phyloP scores from a whole-genome alignment of 1,284 basidiomycete species.

The Apiotrichum gamsii region DNA sequence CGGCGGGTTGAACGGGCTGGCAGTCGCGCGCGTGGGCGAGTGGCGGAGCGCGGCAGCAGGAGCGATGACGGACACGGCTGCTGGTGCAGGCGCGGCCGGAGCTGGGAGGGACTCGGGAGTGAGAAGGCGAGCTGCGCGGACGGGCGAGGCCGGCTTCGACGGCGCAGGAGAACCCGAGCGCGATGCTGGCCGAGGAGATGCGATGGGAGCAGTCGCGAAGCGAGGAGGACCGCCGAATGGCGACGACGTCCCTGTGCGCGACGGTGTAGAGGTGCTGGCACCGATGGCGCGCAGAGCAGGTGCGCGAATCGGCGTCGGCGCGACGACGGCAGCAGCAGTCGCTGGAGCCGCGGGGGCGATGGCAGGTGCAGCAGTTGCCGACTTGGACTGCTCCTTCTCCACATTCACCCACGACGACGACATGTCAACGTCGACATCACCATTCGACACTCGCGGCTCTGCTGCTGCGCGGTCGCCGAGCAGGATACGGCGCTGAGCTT shows the following conservation, averaged over 20 bases:
- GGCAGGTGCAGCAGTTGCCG: not conserved
- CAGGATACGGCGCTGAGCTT: conserved; percentile 49
- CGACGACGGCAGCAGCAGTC: not conserved
- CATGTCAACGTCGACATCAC: conserved; percentile 24
- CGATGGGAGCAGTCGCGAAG: conserved; percentile 24
- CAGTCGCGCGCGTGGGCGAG: not conserved
- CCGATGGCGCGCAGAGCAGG: conserved; percentile 10
- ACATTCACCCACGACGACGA: conserved; percentile 10
- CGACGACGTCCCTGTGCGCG: conserved; percentile 16
- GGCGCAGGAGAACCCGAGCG: not conserved
- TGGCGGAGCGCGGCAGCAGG: conserved; percentile 17
- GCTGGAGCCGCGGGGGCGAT: conserved; percentile 1
- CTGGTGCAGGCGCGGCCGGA: not conserved
- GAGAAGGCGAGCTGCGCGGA: not conserved
- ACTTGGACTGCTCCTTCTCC: not conserved
- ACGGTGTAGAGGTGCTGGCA: not conserved
- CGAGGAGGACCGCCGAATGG: conserved; percentile 41
- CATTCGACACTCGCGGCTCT: conserved; percentile 11
- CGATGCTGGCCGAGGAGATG: conserved; percentile 1
- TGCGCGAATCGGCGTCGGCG: conserved; percentile 17
- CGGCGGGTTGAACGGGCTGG: conserved; percentile 29
- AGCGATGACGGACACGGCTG: conserved; percentile 1
- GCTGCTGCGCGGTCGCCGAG: conserved; percentile 7
- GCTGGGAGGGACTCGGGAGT: not conserved
- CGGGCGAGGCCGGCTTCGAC: not conserved